Evolutionary conservation across 208 protist species (phyloP).

Genomic region (Phytomonas sp.): DNA sequence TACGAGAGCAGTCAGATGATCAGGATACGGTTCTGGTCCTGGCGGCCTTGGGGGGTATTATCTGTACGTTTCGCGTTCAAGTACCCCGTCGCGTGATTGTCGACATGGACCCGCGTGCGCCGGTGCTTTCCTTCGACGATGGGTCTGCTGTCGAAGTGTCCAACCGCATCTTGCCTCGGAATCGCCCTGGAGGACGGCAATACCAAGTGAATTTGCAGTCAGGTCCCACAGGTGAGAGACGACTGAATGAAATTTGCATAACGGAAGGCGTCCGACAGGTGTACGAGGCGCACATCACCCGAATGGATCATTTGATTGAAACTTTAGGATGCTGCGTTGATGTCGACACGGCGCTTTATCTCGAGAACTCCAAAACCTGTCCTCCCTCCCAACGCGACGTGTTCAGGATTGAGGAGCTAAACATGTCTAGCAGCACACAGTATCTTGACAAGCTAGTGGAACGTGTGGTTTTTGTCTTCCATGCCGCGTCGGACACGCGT

Average conservation of each 20-base stretch:
- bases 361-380: constrained; percentile 31
- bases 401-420: constrained; percentile 66
- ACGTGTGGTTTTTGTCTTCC: constrained; percentile 73
- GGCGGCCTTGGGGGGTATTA: constrained; percentile 43
- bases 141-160: constrained; percentile 21
- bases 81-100: constrained; percentile 64
- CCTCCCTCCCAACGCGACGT: constrained; percentile 44
- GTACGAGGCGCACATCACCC: constrained; percentile 65
- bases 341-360: constrained; percentile 43
- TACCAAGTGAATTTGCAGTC: constrained; percentile 49
- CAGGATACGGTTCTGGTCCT: constrained; percentile 52
- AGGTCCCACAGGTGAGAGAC: constrained; percentile 46
- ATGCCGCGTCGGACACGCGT: constrained; percentile 51
- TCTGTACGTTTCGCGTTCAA: constrained; percentile 57
- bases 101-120: constrained; percentile 24
- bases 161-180: constrained; percentile 57
- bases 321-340: constrained; percentile 54
- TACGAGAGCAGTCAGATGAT: constrained; percentile 51
- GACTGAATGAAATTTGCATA: constrained; percentile 55
- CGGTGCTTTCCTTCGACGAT: constrained; percentile 10
- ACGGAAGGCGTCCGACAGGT: constrained; percentile 59
- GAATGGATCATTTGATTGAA: constrained; percentile 48
- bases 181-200: constrained; percentile 22
- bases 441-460: constrained; percentile 41
- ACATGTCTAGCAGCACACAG: constrained; percentile 23